Evolutionary conservation across 768 basidiomycete genomes (phyloP).

Genomic region (Macrolepiota albuminosa): DNA sequence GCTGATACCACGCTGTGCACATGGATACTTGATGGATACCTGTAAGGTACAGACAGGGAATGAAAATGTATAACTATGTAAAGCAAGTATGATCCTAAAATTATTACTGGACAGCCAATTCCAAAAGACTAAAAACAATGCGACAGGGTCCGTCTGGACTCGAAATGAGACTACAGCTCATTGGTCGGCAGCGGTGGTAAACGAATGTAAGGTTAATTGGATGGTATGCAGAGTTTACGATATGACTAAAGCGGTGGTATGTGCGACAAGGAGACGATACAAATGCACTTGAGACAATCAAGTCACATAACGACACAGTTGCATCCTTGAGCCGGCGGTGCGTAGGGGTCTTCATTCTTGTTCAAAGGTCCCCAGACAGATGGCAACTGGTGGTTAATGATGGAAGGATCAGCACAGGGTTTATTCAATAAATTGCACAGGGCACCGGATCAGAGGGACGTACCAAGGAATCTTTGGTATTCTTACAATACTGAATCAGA

Average conservation of each 20-base stretch:
- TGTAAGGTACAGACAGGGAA: conserved; percentile 1
- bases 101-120: neutral
- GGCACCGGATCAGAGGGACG: conserved; percentile 25
- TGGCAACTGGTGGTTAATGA: conserved; percentile 54
- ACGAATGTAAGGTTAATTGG: conserved; percentile 18
- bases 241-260: conserved; percentile 10
- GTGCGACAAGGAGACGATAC: neutral
- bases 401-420: conserved; percentile 5
- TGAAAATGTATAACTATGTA: conserved; percentile 10
- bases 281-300: neutral
- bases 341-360: conserved; percentile 91
- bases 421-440: conserved; percentile 2
- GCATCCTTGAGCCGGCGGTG: conserved; percentile 73
- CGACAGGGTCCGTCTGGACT: neutral
- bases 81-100: conserved; percentile 1
- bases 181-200: conserved; percentile 10
- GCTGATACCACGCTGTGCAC: conserved; percentile 10
- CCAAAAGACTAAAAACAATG: conserved; percentile 6
- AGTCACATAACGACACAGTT: conserved; percentile 68
- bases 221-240: conserved; percentile 18
- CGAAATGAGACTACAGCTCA: conserved; percentile 7
- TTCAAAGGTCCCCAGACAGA: conserved; percentile 92
- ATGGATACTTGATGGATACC: conserved; percentile 8
- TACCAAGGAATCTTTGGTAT: conserved; percentile 86
- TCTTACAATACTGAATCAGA: conserved; percentile 91